Evolutionary conservation across 164 flowering plant species (phyloP).

Genomic region (Stephania yunnanensis): DNA sequence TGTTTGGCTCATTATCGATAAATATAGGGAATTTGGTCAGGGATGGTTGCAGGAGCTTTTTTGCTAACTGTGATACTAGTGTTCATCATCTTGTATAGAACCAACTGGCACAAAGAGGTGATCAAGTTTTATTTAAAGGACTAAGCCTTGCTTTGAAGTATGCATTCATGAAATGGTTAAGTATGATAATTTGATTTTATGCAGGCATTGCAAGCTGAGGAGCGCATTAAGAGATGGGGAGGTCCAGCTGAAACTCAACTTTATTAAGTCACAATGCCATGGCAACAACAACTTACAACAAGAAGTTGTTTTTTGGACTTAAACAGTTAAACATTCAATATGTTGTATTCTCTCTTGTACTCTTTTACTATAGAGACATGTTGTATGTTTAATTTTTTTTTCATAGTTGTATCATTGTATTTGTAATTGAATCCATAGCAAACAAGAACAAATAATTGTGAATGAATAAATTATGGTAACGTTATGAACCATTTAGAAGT

Average conservation of each 20-base stretch:
- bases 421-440: too few relatives aligned
- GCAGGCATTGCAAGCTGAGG: conserved; percentile 35
- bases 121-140: background rate
- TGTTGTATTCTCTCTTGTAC: background rate
- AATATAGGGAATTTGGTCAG: conserved; percentile 42
- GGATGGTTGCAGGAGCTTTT: conserved; percentile 35
- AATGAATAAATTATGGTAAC: too few relatives aligned
- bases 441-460: too few relatives aligned
- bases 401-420: too few relatives aligned
- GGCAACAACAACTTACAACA: too few relatives aligned
- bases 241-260: conserved; percentile 19
- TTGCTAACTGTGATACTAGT: conserved; percentile 35
- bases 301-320: too few relatives aligned
- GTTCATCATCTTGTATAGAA: conserved; percentile 17
- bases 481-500: too few relatives aligned
- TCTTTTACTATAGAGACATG: too few relatives aligned
- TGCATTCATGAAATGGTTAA: background rate
- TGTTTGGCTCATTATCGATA: background rate
- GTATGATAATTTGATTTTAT: background rate
- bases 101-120: conserved; percentile 52
- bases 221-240: conserved; percentile 30
- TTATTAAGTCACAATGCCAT: background rate
- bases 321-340: background rate
- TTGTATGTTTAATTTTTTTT: too few relatives aligned
- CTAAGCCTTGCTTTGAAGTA: too few relatives aligned